Evolutionary conservation across 2,329 filamentous ascomycete species (phyloP).

Genomic region (Paraconiothyrium brasiliense): DNA sequence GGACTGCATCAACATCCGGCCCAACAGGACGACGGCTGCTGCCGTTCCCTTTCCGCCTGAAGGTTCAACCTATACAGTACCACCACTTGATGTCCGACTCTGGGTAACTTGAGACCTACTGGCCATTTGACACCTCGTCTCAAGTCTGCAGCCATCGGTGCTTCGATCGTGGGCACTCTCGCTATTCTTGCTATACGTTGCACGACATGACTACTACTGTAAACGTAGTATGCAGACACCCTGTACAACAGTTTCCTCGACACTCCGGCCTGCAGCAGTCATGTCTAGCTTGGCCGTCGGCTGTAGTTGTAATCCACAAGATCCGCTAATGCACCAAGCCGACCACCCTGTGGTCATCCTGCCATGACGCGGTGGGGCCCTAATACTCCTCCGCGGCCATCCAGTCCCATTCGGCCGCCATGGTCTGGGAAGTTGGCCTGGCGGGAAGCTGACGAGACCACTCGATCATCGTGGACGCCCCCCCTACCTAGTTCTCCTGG

Average conservation of each 20-base stretch:
- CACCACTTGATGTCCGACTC: background rate
- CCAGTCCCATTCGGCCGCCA: constrained; percentile 33
- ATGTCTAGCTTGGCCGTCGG: constrained; percentile 18
- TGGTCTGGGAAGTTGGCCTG: constrained; percentile 29
- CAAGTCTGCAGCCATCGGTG: background rate
- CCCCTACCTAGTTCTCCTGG: constrained; percentile 13
- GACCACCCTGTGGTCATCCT: constrained; percentile 23
- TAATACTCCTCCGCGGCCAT: constrained; percentile 22
- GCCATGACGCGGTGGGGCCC: constrained; percentile 22
- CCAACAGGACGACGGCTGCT: constrained; percentile 1
- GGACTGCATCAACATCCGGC: background rate
- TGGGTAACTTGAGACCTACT: background rate
- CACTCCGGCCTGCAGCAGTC: constrained; percentile 15
- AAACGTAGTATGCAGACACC: background rate
- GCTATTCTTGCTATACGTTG: constrained; percentile 17
- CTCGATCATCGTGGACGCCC: constrained; percentile 20
- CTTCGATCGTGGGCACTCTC: background rate
- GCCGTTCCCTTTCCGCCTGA: background rate
- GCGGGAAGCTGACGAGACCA: constrained; percentile 20
- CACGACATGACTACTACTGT: constrained; percentile 19
- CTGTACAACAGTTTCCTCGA: constrained; percentile 13
- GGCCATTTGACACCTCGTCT: background rate
- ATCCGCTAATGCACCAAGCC: constrained; percentile 34
- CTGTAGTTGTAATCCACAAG: constrained; percentile 32
- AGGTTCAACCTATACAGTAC: background rate